Percentiles rank a stretch among this genome's conserved stretches.
These are phyloP conservation scores for Vigna nakashimae DNA, from an alignment of 306 rosid genomes.

Conservation along the genomic window DNA sequence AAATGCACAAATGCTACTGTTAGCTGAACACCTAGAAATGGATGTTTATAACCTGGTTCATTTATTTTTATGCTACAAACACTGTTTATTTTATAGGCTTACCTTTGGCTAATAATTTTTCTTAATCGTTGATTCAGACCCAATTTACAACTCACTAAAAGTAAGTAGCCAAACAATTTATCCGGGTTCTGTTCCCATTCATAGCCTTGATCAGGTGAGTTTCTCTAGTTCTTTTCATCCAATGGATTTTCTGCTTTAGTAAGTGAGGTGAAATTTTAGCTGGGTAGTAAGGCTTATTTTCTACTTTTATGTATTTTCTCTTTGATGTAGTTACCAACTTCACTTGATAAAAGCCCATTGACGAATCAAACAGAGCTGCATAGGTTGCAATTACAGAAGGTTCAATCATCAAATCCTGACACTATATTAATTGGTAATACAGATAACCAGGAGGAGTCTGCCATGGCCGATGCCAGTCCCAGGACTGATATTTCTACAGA, in stretches of 20 bases:
- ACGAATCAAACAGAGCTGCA: slow-evolving; percentile 40
- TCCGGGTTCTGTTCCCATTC: slow-evolving; percentile 48
- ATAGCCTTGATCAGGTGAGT: slow-evolving; percentile 56
- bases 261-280: slow-evolving; percentile 10
- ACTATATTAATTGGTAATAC: slow-evolving; percentile 47
- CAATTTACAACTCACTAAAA: slow-evolving; percentile 53
- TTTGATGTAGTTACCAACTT: slow-evolving; percentile 49
- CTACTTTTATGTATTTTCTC: slow-evolving; percentile 26
- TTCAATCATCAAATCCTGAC: slow-evolving; percentile 57
- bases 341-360: slow-evolving; percentile 47
- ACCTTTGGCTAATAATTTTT: slow-evolving; percentile 46
- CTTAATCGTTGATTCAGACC: slow-evolving; percentile 51
- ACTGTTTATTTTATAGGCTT: not conserved
- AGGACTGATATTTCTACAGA: slow-evolving; percentile 99
- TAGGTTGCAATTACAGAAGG: slow-evolving; percentile 51
- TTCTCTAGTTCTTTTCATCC: slow-evolving; percentile 39
- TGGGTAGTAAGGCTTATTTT: slow-evolving; percentile 12
- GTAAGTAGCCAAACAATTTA: slow-evolving; percentile 48
- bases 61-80: slow-evolving; percentile 4
- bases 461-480: slow-evolving; percentile 97
- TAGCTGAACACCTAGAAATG: slow-evolving; percentile 16
- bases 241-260: slow-evolving; percentile 34
- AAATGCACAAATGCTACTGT: slow-evolving; percentile 16
- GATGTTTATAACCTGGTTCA: not conserved
- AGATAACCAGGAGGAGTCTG: slow-evolving; percentile 57